These are phyloP conservation scores for Mycena sanguinolenta DNA, from an alignment of 768 basidiomycete genomes.

Conservation along the genomic window DNA sequence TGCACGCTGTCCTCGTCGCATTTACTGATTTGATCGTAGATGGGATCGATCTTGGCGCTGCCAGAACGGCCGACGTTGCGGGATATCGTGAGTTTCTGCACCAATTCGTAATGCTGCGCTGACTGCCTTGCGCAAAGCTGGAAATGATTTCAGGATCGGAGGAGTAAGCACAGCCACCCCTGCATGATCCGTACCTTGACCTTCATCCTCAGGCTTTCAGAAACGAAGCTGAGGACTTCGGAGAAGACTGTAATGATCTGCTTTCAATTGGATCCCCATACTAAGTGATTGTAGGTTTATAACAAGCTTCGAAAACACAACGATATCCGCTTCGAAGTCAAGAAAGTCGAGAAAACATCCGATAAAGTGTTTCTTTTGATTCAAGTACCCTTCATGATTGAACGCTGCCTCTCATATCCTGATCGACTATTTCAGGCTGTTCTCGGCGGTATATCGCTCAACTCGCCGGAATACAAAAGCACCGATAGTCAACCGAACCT, in stretches of 20 bases:
- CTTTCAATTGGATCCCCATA: background rate
- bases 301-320: constrained; percentile 77
- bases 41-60: constrained; percentile 74
- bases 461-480: constrained; percentile 75
- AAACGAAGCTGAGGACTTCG: constrained; percentile 77
- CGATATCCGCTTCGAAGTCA: constrained; percentile 85
- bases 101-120: background rate
- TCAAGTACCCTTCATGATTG: constrained; percentile 61
- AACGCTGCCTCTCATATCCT: background rate
- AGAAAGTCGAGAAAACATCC: constrained; percentile 74
- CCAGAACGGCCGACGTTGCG: constrained; percentile 67
- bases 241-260: constrained; percentile 74
- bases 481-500: constrained; percentile 79
- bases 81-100: constrained; percentile 69
- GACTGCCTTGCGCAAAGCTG: constrained; percentile 55
- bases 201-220: constrained; percentile 65
- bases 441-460: constrained; percentile 78
- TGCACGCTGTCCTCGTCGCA: constrained; percentile 1
- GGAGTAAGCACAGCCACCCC: constrained; percentile 62
- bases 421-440: constrained; percentile 65
- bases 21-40: constrained; percentile 55
- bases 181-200: constrained; percentile 14
- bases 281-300: constrained; percentile 54
- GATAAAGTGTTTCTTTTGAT: constrained; percentile 89
- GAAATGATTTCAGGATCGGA: constrained; percentile 74